Conservation (phyloP, 768 basidiomycete species). For the Pluteus cervinus region DNA sequence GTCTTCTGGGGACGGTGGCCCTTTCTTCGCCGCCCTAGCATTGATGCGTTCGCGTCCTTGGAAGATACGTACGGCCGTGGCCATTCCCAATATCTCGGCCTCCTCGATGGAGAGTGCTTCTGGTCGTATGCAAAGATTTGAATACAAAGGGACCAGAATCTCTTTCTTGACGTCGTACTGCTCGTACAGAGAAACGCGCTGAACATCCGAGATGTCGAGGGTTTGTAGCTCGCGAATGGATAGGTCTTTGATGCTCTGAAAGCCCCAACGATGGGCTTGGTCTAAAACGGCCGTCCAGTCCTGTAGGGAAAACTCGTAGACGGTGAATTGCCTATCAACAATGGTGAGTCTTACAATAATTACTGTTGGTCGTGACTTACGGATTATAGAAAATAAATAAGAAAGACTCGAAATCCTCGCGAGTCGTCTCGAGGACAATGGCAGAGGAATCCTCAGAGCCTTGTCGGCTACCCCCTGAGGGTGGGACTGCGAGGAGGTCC, state of each 20-base stretch:
- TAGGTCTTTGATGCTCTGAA: slow-evolving; percentile 43
- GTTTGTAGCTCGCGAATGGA: slow-evolving; percentile 53
- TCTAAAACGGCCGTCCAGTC: slow-evolving; percentile 52
- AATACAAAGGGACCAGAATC: slow-evolving; percentile 37
- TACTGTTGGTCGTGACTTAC: slow-evolving; percentile 27
- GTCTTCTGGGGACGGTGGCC: no score
- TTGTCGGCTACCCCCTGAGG: slow-evolving; percentile 16
- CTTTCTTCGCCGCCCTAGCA: no score
- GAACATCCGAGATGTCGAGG: slow-evolving; percentile 34
- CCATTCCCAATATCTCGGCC: slow-evolving; percentile 34
- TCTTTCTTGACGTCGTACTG: slow-evolving; percentile 27
- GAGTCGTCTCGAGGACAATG: slow-evolving; percentile 34
- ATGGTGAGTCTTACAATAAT: neutral
- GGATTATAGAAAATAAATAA: slow-evolving; percentile 61
- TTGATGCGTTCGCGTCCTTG: neutral
- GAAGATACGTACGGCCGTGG: slow-evolving; percentile 20
- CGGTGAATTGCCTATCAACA: slow-evolving; percentile 41
- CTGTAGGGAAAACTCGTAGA: slow-evolving; percentile 41
- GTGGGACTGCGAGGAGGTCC: slow-evolving; percentile 19
- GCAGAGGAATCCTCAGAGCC: slow-evolving; percentile 30
- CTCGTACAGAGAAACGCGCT: slow-evolving; percentile 47
- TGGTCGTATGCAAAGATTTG: slow-evolving; percentile 29
- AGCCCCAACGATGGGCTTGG: slow-evolving; percentile 51
- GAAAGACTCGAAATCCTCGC: slow-evolving; percentile 47
- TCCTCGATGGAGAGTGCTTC: slow-evolving; percentile 39